Percentiles rank a stretch among this genome's conserved stretches.
Conservation (phyloP, 225 moss, liverwort and hornwort species). For the Sphagnum tenellum region DNA sequence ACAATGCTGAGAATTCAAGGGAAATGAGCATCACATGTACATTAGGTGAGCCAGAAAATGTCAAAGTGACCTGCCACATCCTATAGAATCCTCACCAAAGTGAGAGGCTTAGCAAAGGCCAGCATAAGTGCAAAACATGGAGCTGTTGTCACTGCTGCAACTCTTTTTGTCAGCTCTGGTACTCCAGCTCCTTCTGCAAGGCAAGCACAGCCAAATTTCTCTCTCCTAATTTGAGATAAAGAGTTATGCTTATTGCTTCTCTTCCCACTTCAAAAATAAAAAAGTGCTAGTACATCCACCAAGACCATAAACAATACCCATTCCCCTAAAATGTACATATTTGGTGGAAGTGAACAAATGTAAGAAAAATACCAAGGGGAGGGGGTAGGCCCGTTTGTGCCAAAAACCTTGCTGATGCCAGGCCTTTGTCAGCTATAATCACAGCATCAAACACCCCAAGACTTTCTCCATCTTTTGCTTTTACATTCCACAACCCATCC, state of each 20-base stretch:
- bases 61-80: slow-evolving; percentile 1
- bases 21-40: not conserved
- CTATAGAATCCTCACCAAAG: slow-evolving; percentile 40
- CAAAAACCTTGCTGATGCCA: slow-evolving; percentile 60
- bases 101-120: slow-evolving; percentile 64
- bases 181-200: slow-evolving; percentile 61
- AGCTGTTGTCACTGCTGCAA: slow-evolving; percentile 44
- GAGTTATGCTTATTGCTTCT: too few relatives aligned
- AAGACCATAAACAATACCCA: too few relatives aligned
- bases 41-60: not conserved
- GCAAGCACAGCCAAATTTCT: not conserved
- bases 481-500: slow-evolving; percentile 52
- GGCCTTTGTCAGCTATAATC: slow-evolving; percentile 75
- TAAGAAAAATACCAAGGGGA: slow-evolving; percentile 38
- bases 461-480: slow-evolving; percentile 46
- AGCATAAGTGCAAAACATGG: slow-evolving; percentile 86
- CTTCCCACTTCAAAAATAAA: too few relatives aligned
- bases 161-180: slow-evolving; percentile 31
- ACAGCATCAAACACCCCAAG: slow-evolving; percentile 65
- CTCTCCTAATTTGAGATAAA: too few relatives aligned
- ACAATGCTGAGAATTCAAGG: not conserved
- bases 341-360: not conserved
- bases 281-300: too few relatives aligned
- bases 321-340: too few relatives aligned
- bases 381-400: slow-evolving; percentile 39